Evolutionary conservation across 345 rosid genomes (phyloP).

Genomic region (Syzygium aqueum): DNA sequence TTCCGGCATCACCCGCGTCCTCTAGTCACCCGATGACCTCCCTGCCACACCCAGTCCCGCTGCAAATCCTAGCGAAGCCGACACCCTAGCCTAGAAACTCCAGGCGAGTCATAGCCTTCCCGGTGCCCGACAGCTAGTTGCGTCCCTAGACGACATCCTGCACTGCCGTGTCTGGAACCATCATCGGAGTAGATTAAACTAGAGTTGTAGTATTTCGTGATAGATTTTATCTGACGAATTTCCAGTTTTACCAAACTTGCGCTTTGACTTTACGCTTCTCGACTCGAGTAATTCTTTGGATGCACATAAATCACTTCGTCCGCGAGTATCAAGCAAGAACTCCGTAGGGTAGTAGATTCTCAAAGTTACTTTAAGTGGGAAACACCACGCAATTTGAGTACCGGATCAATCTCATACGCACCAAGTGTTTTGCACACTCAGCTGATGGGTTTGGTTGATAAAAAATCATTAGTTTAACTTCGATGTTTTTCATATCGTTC

Average conservation of each 20-base stretch:
- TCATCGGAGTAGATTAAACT: too few relatives aligned
- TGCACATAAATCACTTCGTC: not conserved
- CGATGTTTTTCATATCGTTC: not conserved
- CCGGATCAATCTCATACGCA: not conserved
- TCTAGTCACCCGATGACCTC: too few relatives aligned
- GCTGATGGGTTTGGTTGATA: not conserved
- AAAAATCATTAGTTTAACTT: accelerated
- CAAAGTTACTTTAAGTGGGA: not conserved
- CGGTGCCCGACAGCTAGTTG: too few relatives aligned
- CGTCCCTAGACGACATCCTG: too few relatives aligned
- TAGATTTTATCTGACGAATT: not conserved
- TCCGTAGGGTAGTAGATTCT: not conserved
- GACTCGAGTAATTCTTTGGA: not conserved
- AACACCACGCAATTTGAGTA: not conserved
- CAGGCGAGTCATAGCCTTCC: too few relatives aligned
- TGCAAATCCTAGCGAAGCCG: too few relatives aligned
- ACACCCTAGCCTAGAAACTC: too few relatives aligned
- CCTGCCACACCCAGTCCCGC: too few relatives aligned
- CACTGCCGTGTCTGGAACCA: too few relatives aligned
- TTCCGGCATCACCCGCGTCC: too few relatives aligned
- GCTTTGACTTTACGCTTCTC: not conserved
- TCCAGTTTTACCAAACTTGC: not conserved
- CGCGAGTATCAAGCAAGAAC: not conserved
- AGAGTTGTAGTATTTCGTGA: not conserved
- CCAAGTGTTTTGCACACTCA: not conserved